These are phyloP conservation scores for Pleoardoris graminearum DNA, from an alignment of 2,329 filamentous ascomycete genomes.

Conservation along the genomic window DNA sequence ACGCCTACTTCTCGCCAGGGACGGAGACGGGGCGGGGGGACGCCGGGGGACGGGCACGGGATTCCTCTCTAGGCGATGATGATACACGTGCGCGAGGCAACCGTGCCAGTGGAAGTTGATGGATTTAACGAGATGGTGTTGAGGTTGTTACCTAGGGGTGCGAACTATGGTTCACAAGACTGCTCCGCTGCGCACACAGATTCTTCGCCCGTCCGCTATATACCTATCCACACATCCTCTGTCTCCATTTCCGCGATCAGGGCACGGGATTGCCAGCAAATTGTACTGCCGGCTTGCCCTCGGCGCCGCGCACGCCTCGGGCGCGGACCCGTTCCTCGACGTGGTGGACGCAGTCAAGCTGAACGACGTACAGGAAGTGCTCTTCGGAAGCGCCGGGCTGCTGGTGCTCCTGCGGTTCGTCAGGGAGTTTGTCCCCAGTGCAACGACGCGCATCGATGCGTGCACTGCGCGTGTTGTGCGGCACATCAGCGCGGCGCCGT, in stretches of 20 bases:
- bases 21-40: slow-evolving; percentile 51
- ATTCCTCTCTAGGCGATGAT: too few species aligned
- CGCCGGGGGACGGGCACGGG: too few species aligned
- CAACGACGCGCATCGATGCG: slow-evolving; percentile 55
- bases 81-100: too few species aligned
- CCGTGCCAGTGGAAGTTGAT: too few species aligned
- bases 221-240: too few species aligned
- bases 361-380: slow-evolving; percentile 62
- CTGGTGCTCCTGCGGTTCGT: slow-evolving; percentile 70
- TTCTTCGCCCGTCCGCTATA: too few species aligned
- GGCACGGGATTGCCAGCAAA: slow-evolving; percentile 55
- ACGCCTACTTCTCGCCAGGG: slow-evolving; percentile 54
- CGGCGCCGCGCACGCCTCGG: slow-evolving; percentile 54
- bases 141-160: too few species aligned
- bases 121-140: too few species aligned
- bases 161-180: too few species aligned
- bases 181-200: too few species aligned
- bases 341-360: slow-evolving; percentile 50
- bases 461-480: slow-evolving; percentile 61
- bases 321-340: slow-evolving; percentile 54
- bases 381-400: slow-evolving; percentile 69
- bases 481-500: slow-evolving; percentile 59
- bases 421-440: slow-evolving; percentile 57
- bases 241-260: too few species aligned
- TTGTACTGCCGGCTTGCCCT: slow-evolving; percentile 55